Evolutionary conservation across 225 moss, liverwort and hornwort genomes (phyloP), one percentile per base, ranked within the genome.

Genomic region (Neckera pumila): DNA sequence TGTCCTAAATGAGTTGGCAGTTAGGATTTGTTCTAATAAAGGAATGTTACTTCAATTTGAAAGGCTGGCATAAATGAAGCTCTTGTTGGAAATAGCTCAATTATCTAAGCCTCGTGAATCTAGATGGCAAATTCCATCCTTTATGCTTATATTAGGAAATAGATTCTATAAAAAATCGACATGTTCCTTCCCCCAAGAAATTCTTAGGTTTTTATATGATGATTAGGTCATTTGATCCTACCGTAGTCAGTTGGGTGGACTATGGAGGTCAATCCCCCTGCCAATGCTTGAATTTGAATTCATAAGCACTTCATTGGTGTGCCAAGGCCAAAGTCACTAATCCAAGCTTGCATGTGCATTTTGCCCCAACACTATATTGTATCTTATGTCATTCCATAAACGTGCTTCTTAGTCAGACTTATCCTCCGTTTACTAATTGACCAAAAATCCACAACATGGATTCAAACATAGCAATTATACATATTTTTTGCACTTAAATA

Each of bases 261-360:
- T 42, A 26, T 15, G 5, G 14, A 40, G 2, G 40, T 40, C 25
- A 70, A 14, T 5, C 14, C 14, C 3, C 14, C 4, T 13, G 0
- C 8, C 70, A 40, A 69, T 8, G 3, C 5, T 2, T 0, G 3
- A 0, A 5, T 15, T 27, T 42, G 16, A 27, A 42, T 9, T 42
- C 3, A 25, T 3, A 2, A 25, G 3, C 14, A 25, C 40, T 4
- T 40, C 40, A 40, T 70, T 70, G 8, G 27, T 71, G 27, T 27
- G 15, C 15, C 8, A 14, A n/a, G 7, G 22, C 12, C 12, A 38
- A 69, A 69, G 22, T 2, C 22, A 69, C 0, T 38, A 2, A 66
- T 11, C 19, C 66, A 69, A 71, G 26, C 5, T 4, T 1, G 0
- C 1, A 26, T 7, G 9, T 26, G 15, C 1, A 12, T 71, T 71